Conservation (phyloP, 164 flowering plant species). For the Vitis riparia region DNA sequence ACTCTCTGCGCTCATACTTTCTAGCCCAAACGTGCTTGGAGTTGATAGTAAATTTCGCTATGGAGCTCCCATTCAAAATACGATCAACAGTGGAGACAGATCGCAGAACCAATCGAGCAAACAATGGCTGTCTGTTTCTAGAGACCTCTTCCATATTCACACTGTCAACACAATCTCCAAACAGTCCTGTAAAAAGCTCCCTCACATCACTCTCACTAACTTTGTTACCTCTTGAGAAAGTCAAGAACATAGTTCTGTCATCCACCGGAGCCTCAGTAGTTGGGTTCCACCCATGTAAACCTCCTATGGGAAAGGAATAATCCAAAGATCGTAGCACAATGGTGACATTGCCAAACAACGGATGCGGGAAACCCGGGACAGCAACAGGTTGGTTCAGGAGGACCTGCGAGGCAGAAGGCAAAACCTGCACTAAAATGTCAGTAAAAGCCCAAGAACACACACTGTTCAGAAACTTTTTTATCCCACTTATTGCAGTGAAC, state of each 20-base stretch:
- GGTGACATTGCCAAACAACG: conserved; percentile 23
- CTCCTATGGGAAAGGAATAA: not conserved
- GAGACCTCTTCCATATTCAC: conserved; percentile 22
- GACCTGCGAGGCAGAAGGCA: not conserved
- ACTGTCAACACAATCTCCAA: conserved; percentile 25
- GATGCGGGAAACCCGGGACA: conserved; percentile 36
- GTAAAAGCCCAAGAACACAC: conserved; percentile 29
- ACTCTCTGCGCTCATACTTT: conserved; percentile 29
- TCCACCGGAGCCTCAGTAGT: conserved; percentile 10
- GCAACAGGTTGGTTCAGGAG: conserved; percentile 5
- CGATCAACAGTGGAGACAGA: conserved; percentile 18
- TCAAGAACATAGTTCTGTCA: conserved; percentile 38
- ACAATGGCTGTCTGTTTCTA: conserved; percentile 23
- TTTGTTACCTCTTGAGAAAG: conserved; percentile 38
- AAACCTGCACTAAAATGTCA: conserved; percentile 19
- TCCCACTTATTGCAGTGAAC: conserved; percentile 17
- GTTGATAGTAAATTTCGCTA: conserved; percentile 27
- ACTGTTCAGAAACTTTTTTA: conserved; percentile 21
- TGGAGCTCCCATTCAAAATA: conserved; percentile 15
- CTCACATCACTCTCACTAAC: conserved; percentile 28
- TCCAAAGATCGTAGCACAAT: conserved; percentile 2
- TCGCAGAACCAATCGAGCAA: conserved; percentile 15
- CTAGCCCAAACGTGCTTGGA: conserved; percentile 45
- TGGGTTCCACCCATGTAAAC: conserved; percentile 22
- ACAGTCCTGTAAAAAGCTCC: conserved; percentile 19